These are phyloP conservation scores for Kregervanrija fluxuum DNA, from an alignment of 805 yeast species.

Conservation along the genomic window DNA sequence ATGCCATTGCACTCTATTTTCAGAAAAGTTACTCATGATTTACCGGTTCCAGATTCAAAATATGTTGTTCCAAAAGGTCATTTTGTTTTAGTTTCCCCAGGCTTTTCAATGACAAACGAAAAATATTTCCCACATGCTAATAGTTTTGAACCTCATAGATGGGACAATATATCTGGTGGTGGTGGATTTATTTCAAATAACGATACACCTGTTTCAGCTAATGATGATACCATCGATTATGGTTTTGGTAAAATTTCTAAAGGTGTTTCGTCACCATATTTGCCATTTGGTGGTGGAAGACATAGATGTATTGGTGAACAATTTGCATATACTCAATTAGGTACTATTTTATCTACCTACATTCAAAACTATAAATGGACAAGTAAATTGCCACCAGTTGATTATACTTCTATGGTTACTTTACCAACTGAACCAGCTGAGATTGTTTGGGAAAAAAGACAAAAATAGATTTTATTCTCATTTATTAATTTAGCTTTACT, in stretches of 20 bases:
- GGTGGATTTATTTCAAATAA: constrained; percentile 20
- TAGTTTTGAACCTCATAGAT: constrained; percentile 78
- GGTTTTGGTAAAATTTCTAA: constrained; percentile 96
- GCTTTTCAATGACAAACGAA: constrained; percentile 74
- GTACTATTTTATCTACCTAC: constrained; percentile 69
- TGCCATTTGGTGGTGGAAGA: constrained; percentile 99
- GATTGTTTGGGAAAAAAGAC: constrained; percentile 65
- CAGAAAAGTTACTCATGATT: constrained; percentile 76
- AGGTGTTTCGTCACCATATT: constrained; percentile 92
- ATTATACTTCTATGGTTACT: constrained; percentile 88
- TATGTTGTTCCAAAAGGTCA: constrained; percentile 86
- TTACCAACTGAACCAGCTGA: constrained; percentile 76
- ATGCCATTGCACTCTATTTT: constrained; percentile 94
- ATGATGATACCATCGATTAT: constrained; percentile 56
- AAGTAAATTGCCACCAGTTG: constrained; percentile 59
- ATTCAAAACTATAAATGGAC: constrained; percentile 76
- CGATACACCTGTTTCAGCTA: constrained; percentile 29
- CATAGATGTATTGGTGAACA: constrained; percentile 99
- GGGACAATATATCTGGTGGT: constrained; percentile 41
- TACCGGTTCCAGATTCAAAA: constrained; percentile 71
- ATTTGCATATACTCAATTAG: constrained; percentile 91
- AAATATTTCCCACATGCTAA: constrained; percentile 72
- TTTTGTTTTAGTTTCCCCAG: constrained; percentile 88
- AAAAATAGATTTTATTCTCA: constrained; percentile 1
- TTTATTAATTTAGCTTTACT: constrained; percentile 1